Conservation (phyloP, 2,329 filamentous ascomycete species). For the Didymella keratinophila region DNA sequence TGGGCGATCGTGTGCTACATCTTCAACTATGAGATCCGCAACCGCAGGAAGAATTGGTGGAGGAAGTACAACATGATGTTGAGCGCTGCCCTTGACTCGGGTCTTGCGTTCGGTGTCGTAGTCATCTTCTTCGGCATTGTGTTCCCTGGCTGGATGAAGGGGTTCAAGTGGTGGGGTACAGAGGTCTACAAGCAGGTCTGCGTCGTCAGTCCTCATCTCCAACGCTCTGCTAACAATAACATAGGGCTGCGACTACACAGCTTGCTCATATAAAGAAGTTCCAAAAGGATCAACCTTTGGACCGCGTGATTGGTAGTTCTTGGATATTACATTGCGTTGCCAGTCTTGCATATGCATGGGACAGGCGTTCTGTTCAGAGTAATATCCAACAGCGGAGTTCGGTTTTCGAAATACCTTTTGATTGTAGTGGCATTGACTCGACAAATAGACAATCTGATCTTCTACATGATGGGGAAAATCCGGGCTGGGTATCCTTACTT, state of each 20-base stretch:
- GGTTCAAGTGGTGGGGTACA: constrained; percentile 88
- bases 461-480: background rate
- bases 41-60: constrained; percentile 79
- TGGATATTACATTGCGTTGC: constrained; percentile 12
- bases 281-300: constrained; percentile 46
- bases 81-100: constrained; percentile 82
- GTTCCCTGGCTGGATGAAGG: constrained; percentile 77
- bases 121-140: constrained; percentile 86
- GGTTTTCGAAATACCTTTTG: constrained; percentile 5
- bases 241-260: constrained; percentile 81
- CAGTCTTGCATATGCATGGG: constrained; percentile 14
- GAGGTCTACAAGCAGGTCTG: constrained; percentile 76
- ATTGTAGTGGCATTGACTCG: background rate
- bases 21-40: constrained; percentile 80
- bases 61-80: constrained; percentile 91
- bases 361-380: constrained; percentile 5
- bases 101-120: constrained; percentile 81
- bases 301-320: constrained; percentile 40
- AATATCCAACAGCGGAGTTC: constrained; percentile 10
- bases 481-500: background rate
- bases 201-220: background rate
- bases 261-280: constrained; percentile 74
- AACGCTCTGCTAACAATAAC: constrained; percentile 8
- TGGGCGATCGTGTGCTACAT: constrained; percentile 86
- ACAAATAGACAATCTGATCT: background rate